Base-by-base conservation (phyloP, 192 early-diverging fungal species). In the Mortierella antarctica region DNA sequence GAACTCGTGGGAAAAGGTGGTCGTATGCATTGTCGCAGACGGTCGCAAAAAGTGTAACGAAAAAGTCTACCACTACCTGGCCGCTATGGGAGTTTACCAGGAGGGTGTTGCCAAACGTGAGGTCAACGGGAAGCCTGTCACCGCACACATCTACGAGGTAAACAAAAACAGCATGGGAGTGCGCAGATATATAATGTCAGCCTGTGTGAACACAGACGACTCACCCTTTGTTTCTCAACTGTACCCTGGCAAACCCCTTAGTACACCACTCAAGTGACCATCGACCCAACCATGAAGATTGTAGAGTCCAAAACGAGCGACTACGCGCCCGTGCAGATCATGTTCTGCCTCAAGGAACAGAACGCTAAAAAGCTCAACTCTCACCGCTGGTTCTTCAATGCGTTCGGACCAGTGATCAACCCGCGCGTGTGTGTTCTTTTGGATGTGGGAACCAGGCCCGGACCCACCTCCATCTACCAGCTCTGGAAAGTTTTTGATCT, bases 291-390 rank as follows among this genome's bases (percentile, higher is more conserved):
- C 57, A 87, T 89, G 84, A 88, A 90, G 61, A 84, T 95, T 71
- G 84, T 67, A 13, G 57, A 71, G 58, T 79, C 76, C 21, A 79
- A 79, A 40, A 56, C 76, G 42, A 79, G 76, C 15, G 76, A 79
- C 57, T 83, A 83, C 59, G 90, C 89, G 4, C 91, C 91, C 41
- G 87, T 92, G 39, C 93, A 93, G 81, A 87, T 88, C 40, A 83
- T 95, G 67, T 95, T 95, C 72, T 90, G 91, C 70, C 71, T 95
- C 12, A 95, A 95, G 82, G 94, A 95, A 81, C 90, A 93, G 73
- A 95, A 95, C 71, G 89, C 89, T 13, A 95, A 91, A 62, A 91
- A 91, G 67, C 91, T 93, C 72, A 93, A 93, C 65, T 85, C 82
- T 31, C 92, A 93, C 64, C 85, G 91, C 39, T 94, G 93, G 93